These are phyloP conservation scores for Boletus vinaceobasis DNA, from an alignment of 768 basidiomycete genomes.

Conservation along the genomic window DNA sequence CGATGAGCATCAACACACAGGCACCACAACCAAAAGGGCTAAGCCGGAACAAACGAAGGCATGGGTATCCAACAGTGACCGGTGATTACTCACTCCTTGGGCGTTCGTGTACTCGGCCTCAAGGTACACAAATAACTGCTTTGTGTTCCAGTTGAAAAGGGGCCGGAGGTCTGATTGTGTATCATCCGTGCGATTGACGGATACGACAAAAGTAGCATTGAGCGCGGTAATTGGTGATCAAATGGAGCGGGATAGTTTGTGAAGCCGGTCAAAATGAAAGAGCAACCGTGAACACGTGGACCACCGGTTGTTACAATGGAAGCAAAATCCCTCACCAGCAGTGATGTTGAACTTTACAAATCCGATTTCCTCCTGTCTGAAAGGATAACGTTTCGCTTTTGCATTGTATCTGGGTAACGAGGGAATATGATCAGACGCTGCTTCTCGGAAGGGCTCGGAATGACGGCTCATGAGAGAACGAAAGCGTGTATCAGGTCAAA, in stretches of 20 bases:
- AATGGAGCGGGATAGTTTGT: slow-evolving; percentile 9
- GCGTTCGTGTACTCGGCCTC: slow-evolving; percentile 77
- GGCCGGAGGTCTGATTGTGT: slow-evolving; percentile 63
- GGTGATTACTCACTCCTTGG: slow-evolving; percentile 56
- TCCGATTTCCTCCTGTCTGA: slow-evolving; percentile 68
- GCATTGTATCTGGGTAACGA: slow-evolving; percentile 40
- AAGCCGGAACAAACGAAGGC: slow-evolving; percentile 6
- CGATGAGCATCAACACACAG: slow-evolving; percentile 7
- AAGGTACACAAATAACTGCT: slow-evolving; percentile 86
- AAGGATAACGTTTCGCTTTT: slow-evolving; percentile 52
- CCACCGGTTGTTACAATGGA: slow-evolving; percentile 22
- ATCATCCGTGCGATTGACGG: background rate
- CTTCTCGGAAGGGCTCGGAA: slow-evolving; percentile 8
- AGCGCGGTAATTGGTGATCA: slow-evolving; percentile 13
- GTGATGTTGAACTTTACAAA: slow-evolving; percentile 79
- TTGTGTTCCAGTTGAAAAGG: slow-evolving; percentile 95
- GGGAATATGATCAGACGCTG: slow-evolving; percentile 9
- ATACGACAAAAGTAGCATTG: slow-evolving; percentile 1
- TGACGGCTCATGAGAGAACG: slow-evolving; percentile 5
- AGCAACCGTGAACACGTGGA: slow-evolving; percentile 23
- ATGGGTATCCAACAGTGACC: background rate
- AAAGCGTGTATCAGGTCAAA: slow-evolving; percentile 1
- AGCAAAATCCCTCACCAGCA: slow-evolving; percentile 54
- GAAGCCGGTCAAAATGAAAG: slow-evolving; percentile 25
- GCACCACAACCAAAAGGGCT: slow-evolving; percentile 21